phyloP scores from a whole-genome alignment of 2,329 filamentous ascomycete species.

The Plenodomus biglobosus region DNA sequence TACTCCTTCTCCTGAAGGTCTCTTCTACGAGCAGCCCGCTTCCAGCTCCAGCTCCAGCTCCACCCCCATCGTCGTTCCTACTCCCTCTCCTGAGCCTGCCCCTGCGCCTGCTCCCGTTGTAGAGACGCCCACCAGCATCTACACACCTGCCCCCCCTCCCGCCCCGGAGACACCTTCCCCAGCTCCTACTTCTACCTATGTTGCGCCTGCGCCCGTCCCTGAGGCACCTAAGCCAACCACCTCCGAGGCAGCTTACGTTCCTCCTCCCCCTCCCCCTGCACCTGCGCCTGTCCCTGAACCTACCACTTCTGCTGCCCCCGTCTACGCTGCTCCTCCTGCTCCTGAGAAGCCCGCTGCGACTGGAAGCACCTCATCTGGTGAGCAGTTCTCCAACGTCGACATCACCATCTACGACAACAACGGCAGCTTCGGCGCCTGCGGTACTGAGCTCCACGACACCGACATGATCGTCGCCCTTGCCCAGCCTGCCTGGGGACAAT shows the following conservation, averaged over 20 bases:
- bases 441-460: constrained; percentile 24
- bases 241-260: constrained; percentile 2
- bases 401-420: constrained; percentile 41
- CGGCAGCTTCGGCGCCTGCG: constrained; percentile 36
- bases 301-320: constrained; percentile 1
- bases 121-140: constrained; percentile 14
- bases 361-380: constrained; percentile 6
- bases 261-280: constrained; percentile 9
- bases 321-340: not conserved
- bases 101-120: constrained; percentile 11
- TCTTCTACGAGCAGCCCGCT: constrained; percentile 29
- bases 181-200: constrained; percentile 10
- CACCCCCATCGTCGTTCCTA: constrained; percentile 13
- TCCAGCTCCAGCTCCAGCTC: constrained; percentile 21
- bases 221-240: constrained; percentile 8
- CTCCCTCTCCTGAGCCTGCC: constrained; percentile 10
- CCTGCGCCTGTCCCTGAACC: constrained; percentile 8
- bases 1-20: constrained; percentile 20
- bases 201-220: constrained; percentile 5
- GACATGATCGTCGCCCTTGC: constrained; percentile 36
- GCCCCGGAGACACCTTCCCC: not conserved
- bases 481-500: constrained; percentile 27
- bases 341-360: not conserved
- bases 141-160: constrained; percentile 15
- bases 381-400: constrained; percentile 25